Conservation (phyloP, 306 rosid genomes). For the Pterocarpus santalinus region DNA sequence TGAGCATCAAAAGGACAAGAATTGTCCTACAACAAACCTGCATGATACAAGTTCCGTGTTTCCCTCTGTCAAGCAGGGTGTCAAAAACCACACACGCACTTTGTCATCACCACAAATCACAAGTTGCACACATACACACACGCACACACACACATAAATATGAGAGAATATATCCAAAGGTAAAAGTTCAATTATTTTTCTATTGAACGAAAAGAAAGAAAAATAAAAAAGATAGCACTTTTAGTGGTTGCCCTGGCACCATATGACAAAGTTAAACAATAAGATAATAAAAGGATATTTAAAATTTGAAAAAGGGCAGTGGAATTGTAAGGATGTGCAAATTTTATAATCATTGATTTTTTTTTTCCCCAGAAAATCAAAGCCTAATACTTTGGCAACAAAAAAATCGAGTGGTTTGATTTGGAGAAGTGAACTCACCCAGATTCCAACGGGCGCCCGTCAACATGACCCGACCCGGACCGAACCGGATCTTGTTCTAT, state of each 20-base stretch:
- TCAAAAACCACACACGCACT: neutral
- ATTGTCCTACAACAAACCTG: neutral
- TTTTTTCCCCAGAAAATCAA: neutral
- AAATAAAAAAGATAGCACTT: neutral
- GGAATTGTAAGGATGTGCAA: neutral
- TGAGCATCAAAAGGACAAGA: neutral
- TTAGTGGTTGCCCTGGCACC: slow-evolving; percentile 37
- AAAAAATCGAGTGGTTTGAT: neutral
- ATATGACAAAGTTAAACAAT: slow-evolving; percentile 3
- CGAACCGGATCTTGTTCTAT: slow-evolving; percentile 9
- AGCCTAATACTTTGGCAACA: neutral
- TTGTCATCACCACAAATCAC: slow-evolving; percentile 13
- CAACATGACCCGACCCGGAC: slow-evolving; percentile 53
- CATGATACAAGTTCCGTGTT: slow-evolving; percentile 30
- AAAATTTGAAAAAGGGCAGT: neutral
- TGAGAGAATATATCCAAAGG: neutral
- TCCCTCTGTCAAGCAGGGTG: neutral
- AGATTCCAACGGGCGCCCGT: slow-evolving; percentile 40
- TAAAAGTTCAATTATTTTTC: neutral
- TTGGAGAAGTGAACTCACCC: slow-evolving; percentile 55
- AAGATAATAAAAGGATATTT: neutral
- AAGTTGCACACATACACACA: neutral
- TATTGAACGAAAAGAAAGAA: neutral
- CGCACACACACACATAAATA: neutral
- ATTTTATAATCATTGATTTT: neutral